These are phyloP conservation scores for Jamesozyma spencerorum DNA, from an alignment of 805 yeast genomes.

Conservation along the genomic window DNA sequence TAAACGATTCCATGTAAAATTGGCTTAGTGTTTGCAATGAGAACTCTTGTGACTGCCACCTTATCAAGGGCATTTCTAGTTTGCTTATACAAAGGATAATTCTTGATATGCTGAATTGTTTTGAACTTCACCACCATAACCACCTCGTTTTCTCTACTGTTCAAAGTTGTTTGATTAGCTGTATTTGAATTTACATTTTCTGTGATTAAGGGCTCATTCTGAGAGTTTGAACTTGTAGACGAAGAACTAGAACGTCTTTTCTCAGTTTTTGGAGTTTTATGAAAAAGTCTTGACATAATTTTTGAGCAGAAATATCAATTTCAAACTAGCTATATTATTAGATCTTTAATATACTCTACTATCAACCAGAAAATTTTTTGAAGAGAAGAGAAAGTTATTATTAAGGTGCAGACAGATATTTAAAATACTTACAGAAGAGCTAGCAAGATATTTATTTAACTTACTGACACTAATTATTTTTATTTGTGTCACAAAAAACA, in stretches of 20 bases:
- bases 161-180: background rate
- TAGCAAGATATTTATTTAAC: too few species aligned
- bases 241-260: too few species aligned
- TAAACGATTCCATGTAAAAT: slow-evolving; percentile 20
- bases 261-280: slow-evolving; percentile 1
- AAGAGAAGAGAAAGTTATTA: too few species aligned
- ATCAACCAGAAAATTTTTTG: too few species aligned
- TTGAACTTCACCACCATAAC: slow-evolving; percentile 12
- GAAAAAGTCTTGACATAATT: slow-evolving; percentile 5
- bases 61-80: slow-evolving; percentile 30
- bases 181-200: background rate
- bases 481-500: too few species aligned
- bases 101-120: slow-evolving; percentile 35
- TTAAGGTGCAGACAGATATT: too few species aligned
- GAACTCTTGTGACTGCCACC: slow-evolving; percentile 32
- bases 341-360: too few species aligned
- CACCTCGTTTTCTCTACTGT: background rate
- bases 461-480: too few species aligned
- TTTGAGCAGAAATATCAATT: background rate
- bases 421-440: too few species aligned
- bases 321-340: background rate
- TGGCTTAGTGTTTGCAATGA: slow-evolving; percentile 30
- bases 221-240: background rate
- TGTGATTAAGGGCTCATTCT: background rate
- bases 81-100: slow-evolving; percentile 41